Conservation (phyloP, 139 green algal genomes). For the Tetratostichococcus sp. region DNA sequence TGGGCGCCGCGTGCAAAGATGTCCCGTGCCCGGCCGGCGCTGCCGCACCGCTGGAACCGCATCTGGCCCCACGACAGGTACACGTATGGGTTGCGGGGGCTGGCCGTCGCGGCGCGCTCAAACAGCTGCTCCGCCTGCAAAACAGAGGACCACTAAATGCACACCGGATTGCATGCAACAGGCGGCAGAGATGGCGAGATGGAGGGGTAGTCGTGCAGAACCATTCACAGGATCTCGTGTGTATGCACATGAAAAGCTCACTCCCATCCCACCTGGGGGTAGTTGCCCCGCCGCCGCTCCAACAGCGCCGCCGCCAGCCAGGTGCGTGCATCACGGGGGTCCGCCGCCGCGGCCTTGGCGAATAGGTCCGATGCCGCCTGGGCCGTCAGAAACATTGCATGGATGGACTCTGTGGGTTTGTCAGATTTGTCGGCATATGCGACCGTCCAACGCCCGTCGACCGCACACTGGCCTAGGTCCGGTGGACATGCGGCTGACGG, state of each 20-base stretch:
- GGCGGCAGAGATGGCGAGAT: too few species aligned
- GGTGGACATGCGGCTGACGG: too few species aligned
- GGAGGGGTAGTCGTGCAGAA: too few species aligned
- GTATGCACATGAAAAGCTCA: too few species aligned
- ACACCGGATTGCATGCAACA: too few species aligned
- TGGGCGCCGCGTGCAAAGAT: constrained; percentile 40
- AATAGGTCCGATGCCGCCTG: constrained; percentile 32
- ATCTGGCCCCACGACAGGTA: constrained; percentile 45
- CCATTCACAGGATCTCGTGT: too few species aligned
- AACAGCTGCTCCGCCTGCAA: background rate
- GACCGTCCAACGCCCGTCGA: too few species aligned
- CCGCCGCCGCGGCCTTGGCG: background rate
- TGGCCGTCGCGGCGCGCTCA: constrained; percentile 29
- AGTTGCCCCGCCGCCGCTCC: constrained; percentile 44
- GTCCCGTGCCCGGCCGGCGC: constrained; percentile 19
- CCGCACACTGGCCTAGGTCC: too few species aligned
- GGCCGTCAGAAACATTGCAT: background rate
- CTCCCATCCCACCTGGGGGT: background rate
- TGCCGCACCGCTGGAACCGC: constrained; percentile 3
- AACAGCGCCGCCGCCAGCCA: constrained; percentile 71
- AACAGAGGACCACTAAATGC: background rate
- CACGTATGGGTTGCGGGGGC: constrained; percentile 61
- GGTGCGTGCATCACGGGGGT: constrained; percentile 48
- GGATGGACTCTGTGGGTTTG: too few species aligned
- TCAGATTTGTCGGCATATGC: too few species aligned